These are phyloP conservation scores for Fraxinus dipetala DNA, from an alignment of 305 asterid species.

Conservation along the genomic window DNA sequence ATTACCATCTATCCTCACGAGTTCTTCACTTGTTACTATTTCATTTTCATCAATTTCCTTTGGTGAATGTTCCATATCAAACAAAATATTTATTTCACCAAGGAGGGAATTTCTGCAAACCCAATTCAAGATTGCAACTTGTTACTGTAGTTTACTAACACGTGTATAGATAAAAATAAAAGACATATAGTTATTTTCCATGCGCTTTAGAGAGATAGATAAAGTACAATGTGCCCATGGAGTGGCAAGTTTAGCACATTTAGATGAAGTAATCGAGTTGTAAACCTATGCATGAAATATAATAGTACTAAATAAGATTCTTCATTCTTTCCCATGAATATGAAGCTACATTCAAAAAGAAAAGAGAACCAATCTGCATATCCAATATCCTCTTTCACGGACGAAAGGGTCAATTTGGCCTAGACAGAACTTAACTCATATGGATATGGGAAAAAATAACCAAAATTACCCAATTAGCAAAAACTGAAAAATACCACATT, in stretches of 20 bases:
- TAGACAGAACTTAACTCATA: background rate
- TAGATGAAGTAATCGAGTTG: background rate
- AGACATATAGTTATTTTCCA: background rate
- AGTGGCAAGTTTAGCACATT: background rate
- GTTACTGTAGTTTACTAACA: background rate
- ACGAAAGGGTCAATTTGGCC: background rate
- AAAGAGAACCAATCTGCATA: background rate
- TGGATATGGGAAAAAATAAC: background rate
- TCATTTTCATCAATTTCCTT: slow-evolving; percentile 21
- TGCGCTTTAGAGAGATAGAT: background rate
- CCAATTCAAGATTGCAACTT: background rate
- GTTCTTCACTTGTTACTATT: background rate
- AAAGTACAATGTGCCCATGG: background rate
- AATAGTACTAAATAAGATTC: background rate
- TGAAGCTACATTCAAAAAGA: background rate
- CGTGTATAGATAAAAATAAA: background rate
- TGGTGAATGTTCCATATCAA: slow-evolving; percentile 19
- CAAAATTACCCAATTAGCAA: background rate
- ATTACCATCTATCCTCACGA: slow-evolving; percentile 8
- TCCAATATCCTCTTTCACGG: background rate
- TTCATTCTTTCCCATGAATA: background rate
- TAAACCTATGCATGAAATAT: background rate
- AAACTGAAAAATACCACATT: background rate
- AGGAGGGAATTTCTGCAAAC: background rate
- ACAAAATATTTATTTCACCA: slow-evolving; percentile 9